Evolutionary conservation across 192 early-diverging fungal genomes (phyloP).

Genomic region (Thoreauomyces humboldtii): DNA sequence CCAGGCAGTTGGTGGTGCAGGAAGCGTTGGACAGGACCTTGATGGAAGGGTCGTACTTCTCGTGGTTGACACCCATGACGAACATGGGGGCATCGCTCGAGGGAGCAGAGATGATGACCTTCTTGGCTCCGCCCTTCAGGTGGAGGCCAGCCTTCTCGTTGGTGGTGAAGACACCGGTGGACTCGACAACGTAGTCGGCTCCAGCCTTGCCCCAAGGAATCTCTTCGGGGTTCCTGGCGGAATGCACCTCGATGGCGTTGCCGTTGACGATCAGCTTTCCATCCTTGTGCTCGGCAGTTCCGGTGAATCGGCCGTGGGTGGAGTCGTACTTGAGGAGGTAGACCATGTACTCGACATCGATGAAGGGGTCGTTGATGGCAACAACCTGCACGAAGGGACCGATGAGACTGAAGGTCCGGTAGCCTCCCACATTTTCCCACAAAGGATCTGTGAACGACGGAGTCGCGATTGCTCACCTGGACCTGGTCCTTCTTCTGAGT

Average conservation of each 20-base stretch:
- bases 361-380: slow-evolving; percentile 97
- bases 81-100: slow-evolving; percentile 98
- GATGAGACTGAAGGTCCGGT: no score
- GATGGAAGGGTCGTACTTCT: slow-evolving; percentile 80
- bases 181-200: slow-evolving; percentile 95
- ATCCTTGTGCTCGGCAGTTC: slow-evolving; percentile 72
- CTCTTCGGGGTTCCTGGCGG: slow-evolving; percentile 73
- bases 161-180: slow-evolving; percentile 97
- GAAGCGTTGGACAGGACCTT: slow-evolving; percentile 96
- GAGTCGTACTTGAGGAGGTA: slow-evolving; percentile 99
- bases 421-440: no score
- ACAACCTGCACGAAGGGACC: no score
- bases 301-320: slow-evolving; percentile 94
- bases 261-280: slow-evolving; percentile 92
- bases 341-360: slow-evolving; percentile 92
- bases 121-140: slow-evolving; percentile 92
- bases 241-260: slow-evolving; percentile 68
- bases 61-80: slow-evolving; percentile 91
- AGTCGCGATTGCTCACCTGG: slow-evolving; percentile 1
- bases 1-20: slow-evolving; percentile 99
- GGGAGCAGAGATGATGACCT: slow-evolving; percentile 98
- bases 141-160: slow-evolving; percentile 81
- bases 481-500: slow-evolving; percentile 56
- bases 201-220: slow-evolving; percentile 86
- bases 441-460: no score